Base-by-base conservation (phyloP, 2,329 filamentous ascomycete species). In the Dactylellina haptotyla region DNA sequence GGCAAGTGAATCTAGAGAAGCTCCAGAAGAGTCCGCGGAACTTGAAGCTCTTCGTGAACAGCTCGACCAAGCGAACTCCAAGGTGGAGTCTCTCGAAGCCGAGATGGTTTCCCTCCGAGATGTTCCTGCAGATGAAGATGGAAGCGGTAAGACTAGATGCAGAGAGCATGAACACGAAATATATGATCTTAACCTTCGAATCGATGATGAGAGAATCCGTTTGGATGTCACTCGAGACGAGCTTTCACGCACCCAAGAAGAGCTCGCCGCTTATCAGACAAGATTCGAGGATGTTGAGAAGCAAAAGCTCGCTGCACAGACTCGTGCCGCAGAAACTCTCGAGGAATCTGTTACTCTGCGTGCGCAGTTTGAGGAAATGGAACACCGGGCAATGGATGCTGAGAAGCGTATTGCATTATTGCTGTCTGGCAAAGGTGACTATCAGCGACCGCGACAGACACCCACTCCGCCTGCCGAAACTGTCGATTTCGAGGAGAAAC, bases 391-490 rank as follows among this genome's bases (percentile, higher is more conserved):
- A 12, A 4, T 66, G 23, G 69, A 73, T 1, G 69, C 69, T 14
- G 69, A 73, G 50, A 23, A 59, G 23, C 61, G 56, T 14, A 59
- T 66, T 14, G n/a, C 61, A 6, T 25, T 62, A 3, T 16, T 66
- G n/a, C 16, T 62, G 14, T 62, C 61, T 48, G 59, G 66, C 4
- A 73, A 73, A 46, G 39, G 48, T 37, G 58, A 57, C 9, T 73
- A 73, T 23, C 61, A 66, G 18, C 61, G 69, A 50, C 64, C 64
- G 4, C 54, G 64, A 43, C 69, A 73, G 34, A 73, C 69, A 16
- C 69, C 54, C 26, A 73, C 69, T 5, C 69, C 69, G 30, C 69
- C 69, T 4, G 69, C 69, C 48, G 69, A 73, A 73, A 73, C 69
- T 41, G 54, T 66, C 26, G 69, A 73, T 62, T 73, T 73, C 46